Conservation (phyloP, 495 filamentous ascomycete genomes). For the Neurospora sp. region DNA sequence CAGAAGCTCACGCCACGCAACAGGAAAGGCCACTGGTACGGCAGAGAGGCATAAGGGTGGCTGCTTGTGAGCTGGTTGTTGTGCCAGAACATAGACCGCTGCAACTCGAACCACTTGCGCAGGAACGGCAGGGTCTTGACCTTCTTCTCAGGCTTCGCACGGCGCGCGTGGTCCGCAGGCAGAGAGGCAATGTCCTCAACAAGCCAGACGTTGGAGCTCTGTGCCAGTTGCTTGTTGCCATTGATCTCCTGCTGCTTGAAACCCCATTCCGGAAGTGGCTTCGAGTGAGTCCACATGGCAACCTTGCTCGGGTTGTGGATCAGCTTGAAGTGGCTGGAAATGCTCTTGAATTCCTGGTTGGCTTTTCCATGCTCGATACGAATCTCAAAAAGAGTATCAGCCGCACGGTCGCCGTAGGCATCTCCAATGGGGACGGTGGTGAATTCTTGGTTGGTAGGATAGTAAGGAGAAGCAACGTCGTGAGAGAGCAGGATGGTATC, state of each 20-base stretch:
- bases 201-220: slow-evolving; percentile 89
- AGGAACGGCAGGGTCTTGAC: slow-evolving; percentile 79
- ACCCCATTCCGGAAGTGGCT: slow-evolving; percentile 89
- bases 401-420: slow-evolving; percentile 65
- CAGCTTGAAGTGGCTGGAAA: slow-evolving; percentile 88
- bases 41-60: slow-evolving; percentile 88
- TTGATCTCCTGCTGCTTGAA: slow-evolving; percentile 98
- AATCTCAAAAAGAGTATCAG: slow-evolving; percentile 90
- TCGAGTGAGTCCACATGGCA: slow-evolving; percentile 97
- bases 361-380: slow-evolving; percentile 79
- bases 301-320: slow-evolving; percentile 89
- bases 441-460: slow-evolving; percentile 97
- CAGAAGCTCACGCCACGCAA: slow-evolving; percentile 97
- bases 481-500: slow-evolving; percentile 86
- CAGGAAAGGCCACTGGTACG: slow-evolving; percentile 97
- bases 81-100: slow-evolving; percentile 97
- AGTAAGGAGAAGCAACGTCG: slow-evolving; percentile 96
- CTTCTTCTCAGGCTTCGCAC: slow-evolving; percentile 59
- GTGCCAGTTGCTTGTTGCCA: slow-evolving; percentile 90
- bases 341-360: slow-evolving; percentile 75
- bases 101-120: slow-evolving; percentile 91
- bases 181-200: slow-evolving; percentile 84
- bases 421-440: slow-evolving; percentile 68
- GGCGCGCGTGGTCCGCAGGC: slow-evolving; percentile 54
- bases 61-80: slow-evolving; percentile 96